Base-by-base conservation (phyloP, 345 rosid genomes). In the Gynandropsis gynandra region DNA sequence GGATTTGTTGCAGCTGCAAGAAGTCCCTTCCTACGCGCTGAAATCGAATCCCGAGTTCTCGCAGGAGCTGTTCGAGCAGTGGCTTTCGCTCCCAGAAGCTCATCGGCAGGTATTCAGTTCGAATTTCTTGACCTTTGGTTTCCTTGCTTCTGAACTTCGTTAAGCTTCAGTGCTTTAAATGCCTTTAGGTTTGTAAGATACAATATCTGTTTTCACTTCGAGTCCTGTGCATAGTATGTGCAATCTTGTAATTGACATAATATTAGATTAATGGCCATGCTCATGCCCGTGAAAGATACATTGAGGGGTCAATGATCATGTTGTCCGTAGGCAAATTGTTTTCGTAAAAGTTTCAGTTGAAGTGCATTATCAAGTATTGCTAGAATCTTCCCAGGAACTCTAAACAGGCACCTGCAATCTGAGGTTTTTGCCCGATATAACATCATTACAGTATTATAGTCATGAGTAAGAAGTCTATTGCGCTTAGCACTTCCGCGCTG, bases 81-180 rank as follows among this genome's bases (percentile, higher is more conserved):
- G 98, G 98, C 93, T 92, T 50, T 69, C 95, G 4, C 87, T 92
- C 16, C 89, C 98, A 7, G 96, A 92, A 19, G 70, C 90, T 59
- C 72, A 74, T 55, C 85, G 82, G 37, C 80, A 84, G 88, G 98
- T 90, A 64, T 12, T 24, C 34, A 9, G 50, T 37, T 56, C 33
- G 8, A 36, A 10, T 33, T 8, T 41, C 14, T 44, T 20, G 29
- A 2, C 5, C 29, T 24, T 5, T 24, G 29, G 29, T 24, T 24
- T 2, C 5, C 8, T 36, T 16, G n/a, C 43, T 40, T 16, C 18
- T 59, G 14, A 32, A 45, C 17, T 39, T 29, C 37, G 41, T 45
- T 65, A 32, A 32, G 53, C 52, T 20, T 34, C 10, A 4, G 7
- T 48, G 39, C 9, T 12, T 53, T 14, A 37, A 0, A 39, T 14